These are phyloP conservation scores for Vaccinium corymbosum DNA, from an alignment of 148 eudicot species.

Conservation along the genomic window DNA sequence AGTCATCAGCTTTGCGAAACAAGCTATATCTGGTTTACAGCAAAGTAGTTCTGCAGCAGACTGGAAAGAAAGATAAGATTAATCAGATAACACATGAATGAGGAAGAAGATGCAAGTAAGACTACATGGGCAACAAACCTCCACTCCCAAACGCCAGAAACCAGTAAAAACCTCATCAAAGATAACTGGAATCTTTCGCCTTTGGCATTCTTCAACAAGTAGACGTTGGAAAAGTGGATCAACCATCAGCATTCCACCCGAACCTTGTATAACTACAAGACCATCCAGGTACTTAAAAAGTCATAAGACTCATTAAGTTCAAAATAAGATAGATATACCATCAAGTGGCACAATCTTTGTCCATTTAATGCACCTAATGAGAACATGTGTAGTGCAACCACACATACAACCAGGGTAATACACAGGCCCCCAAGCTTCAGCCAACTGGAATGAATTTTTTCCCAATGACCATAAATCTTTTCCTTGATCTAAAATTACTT, in stretches of 20 bases:
- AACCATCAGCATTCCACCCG: constrained; percentile 95
- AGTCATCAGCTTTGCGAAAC: constrained; percentile 91
- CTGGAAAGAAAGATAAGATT: constrained; percentile 32
- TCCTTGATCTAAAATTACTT: not conserved
- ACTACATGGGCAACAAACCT: constrained; percentile 50
- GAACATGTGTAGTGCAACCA: not conserved
- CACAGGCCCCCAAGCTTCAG: constrained; percentile 3
- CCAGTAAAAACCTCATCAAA: constrained; percentile 98
- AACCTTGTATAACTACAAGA: constrained; percentile 76
- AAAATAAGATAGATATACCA: not conserved
- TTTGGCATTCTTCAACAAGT: constrained; percentile 72
- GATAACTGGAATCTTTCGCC: constrained; percentile 79
- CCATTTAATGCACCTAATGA: constrained; percentile 4
- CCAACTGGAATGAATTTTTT: not conserved
- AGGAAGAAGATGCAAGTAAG: not conserved
- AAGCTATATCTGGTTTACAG: constrained; percentile 90
- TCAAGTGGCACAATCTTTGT: not conserved
- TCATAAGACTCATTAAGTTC: not conserved
- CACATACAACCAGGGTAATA: not conserved
- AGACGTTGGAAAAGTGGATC: constrained; percentile 95
- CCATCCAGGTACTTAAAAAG: not conserved
- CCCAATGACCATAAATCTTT: not conserved
- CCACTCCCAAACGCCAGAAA: constrained; percentile 96
- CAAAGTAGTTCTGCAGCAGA: constrained; percentile 87
- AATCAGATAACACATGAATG: constrained; percentile 13